These are phyloP conservation scores for Harringtonia aguacate DNA, from an alignment of 2,329 filamentous ascomycete species.

Conservation along the genomic window DNA sequence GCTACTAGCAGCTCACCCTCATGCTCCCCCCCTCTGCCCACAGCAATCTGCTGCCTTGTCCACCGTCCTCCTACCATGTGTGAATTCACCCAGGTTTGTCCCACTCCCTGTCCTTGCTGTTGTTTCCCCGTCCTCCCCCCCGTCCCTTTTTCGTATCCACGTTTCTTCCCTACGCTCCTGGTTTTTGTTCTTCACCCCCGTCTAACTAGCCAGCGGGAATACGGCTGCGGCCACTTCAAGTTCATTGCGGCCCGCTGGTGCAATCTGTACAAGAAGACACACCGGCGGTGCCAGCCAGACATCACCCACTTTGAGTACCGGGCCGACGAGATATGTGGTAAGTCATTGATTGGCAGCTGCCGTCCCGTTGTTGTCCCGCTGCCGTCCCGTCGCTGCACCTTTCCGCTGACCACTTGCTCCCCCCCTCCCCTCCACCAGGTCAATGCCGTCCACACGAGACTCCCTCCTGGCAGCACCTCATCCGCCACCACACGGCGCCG, in stretches of 20 bases:
- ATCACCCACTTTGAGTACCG: constrained; percentile 23
- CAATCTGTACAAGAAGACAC: constrained; percentile 19
- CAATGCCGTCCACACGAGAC: constrained; percentile 25
- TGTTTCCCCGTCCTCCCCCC: too few species aligned
- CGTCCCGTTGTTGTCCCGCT: not conserved
- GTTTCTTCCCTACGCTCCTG: too few species aligned
- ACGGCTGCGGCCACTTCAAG: constrained; percentile 23
- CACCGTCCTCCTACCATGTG: constrained; percentile 25
- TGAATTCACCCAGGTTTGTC: constrained; percentile 37
- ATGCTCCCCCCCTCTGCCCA: too few species aligned
- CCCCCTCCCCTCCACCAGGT: constrained; percentile 13
- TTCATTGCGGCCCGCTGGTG: constrained; percentile 25
- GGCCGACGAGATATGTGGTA: constrained; percentile 20
- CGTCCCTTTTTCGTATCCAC: not conserved
- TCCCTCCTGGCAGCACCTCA: constrained; percentile 25
- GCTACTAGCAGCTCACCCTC: too few species aligned
- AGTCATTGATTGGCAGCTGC: too few species aligned
- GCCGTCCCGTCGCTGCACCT: not conserved
- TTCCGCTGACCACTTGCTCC: not conserved
- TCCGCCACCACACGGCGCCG: constrained; percentile 20
- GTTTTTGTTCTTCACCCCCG: not conserved
- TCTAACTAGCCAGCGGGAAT: constrained; percentile 14
- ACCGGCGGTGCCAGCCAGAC: constrained; percentile 22
- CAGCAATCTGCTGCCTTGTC: too few species aligned
- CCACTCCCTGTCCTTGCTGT: too few species aligned